Base-by-base conservation (phyloP, 345 rosid genomes). In the Isatis tinctoria region DNA sequence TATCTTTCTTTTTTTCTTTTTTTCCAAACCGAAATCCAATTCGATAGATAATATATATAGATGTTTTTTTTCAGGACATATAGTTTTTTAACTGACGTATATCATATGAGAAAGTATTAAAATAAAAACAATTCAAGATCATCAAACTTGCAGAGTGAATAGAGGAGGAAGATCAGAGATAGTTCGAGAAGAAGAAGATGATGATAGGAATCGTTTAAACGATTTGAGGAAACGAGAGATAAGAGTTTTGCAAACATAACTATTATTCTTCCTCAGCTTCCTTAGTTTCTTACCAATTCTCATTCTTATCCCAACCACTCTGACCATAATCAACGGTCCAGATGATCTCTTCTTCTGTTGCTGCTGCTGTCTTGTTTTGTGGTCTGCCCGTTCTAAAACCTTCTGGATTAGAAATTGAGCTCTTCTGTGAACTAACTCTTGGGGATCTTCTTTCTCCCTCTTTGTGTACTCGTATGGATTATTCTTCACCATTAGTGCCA, bases 381-480 rank as follows among this genome's bases (percentile, higher is more conserved):
- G 62, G 52, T 87, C 88, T 4, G 88, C 96, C 56, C 70, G 71
- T 66, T 84, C 84, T 30, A 91, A 18, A 13, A 66, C 86, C 72
- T 85, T 94, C 75, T 88, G 86, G 73, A 94, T 88, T 83, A 91
- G 82, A 81, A 88, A 89, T 69, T 86, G 97, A 16, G 98, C 97
- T 80, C 85, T 64, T 73, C 91, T 63, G 44, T 85, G 95, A n/a
- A 47, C 72, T 2, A 79, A 8, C 69, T 89, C 97, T 47, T 91
- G 88, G 5, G 85, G 86, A 69, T 86, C 93, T 76, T 94, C 97
- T 74, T 87, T 84, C 22, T 87, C 86, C 61, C 91, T 39, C 83
- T 79, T 88, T 27, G 86, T 77, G 84, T 93, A 93, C n/a, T 36
- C 83, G 68, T 62, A 60, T 4, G 82, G 22, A 40, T 33, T 33